Evolutionary conservation across 176 grass and related monocot genomes (phyloP).

Genomic region (Ananas comosus): DNA sequence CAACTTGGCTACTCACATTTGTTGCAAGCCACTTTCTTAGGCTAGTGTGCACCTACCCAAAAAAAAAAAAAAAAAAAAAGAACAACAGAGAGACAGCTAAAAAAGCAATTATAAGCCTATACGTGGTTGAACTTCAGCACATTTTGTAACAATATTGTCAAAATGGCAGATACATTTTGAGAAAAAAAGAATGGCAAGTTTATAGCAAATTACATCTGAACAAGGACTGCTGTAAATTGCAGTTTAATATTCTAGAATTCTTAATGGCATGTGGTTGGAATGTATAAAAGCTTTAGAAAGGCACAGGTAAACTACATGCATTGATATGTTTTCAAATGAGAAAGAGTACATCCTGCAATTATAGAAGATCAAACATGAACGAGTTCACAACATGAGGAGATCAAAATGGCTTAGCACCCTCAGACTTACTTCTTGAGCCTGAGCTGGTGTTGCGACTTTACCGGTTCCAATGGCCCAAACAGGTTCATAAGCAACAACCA

Average conservation of each 20-base stretch:
- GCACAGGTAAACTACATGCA: too few species aligned
- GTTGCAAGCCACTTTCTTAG: constrained; percentile 69
- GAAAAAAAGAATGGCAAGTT: neutral
- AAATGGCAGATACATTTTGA: neutral
- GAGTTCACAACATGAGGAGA: neutral
- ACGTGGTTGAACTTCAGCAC: neutral
- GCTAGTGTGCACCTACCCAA: constrained; percentile 42
- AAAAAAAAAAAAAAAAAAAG: neutral
- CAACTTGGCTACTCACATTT: constrained; percentile 71
- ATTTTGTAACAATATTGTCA: neutral
- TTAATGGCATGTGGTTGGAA: too few species aligned
- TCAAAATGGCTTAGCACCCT: neutral
- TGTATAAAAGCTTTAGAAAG: too few species aligned
- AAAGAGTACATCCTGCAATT: too few species aligned
- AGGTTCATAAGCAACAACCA: constrained; percentile 89
- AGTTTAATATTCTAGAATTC: too few species aligned
- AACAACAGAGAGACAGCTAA: neutral
- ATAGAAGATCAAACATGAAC: too few species aligned
- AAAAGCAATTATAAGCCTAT: neutral
- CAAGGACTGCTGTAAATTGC: too few species aligned
- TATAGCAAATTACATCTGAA: neutral
- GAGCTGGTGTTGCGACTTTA: constrained; percentile 81
- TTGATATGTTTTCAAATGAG: too few species aligned
- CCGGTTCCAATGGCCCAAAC: constrained; percentile 99
- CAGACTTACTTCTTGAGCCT: constrained; percentile 81